Evolutionary conservation across 208 protist species (phyloP).

Genomic region (Leishmania martiniquensis): DNA sequence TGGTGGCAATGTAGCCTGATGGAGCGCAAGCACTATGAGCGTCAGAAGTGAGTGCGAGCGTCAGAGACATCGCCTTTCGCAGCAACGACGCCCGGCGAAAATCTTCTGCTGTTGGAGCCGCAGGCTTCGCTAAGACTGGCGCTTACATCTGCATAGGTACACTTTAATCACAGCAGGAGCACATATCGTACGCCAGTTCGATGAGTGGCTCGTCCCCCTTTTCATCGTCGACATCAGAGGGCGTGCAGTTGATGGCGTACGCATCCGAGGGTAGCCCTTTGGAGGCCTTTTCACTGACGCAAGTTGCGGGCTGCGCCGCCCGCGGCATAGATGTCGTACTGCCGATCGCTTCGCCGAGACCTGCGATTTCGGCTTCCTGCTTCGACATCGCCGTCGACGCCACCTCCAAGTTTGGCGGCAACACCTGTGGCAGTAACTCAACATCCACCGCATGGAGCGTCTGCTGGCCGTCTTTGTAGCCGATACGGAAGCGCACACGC

Average conservation of each 20-base stretch:
- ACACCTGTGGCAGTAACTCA: conserved; percentile 35
- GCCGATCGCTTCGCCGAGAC: background rate
- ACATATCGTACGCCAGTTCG: conserved; percentile 14
- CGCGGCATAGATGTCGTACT: background rate
- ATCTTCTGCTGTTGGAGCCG: background rate
- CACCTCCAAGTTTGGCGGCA: conserved; percentile 5
- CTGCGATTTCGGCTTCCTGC: background rate
- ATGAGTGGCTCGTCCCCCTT: conserved; percentile 16
- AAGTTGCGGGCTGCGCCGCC: background rate
- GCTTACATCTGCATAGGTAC: no score
- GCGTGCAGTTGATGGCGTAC: background rate
- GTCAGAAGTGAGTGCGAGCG: background rate
- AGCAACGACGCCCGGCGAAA: background rate
- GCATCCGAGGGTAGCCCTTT: background rate
- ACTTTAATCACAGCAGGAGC: background rate
- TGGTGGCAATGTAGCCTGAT: background rate
- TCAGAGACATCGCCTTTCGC: background rate
- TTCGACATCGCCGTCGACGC: background rate
- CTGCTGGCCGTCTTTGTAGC: conserved; percentile 47
- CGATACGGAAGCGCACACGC: conserved; percentile 57
- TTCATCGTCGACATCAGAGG: background rate
- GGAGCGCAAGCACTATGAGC: background rate
- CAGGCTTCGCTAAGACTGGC: background rate
- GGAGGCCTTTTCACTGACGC: background rate
- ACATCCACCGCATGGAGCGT: conserved; percentile 58